A percentile compares a stretch with the other conserved stretches of the same genome.
Evolutionary conservation across 2,329 filamentous ascomycete genomes (phyloP).

Genomic region (Phyllosticta paracitricarpa): DNA sequence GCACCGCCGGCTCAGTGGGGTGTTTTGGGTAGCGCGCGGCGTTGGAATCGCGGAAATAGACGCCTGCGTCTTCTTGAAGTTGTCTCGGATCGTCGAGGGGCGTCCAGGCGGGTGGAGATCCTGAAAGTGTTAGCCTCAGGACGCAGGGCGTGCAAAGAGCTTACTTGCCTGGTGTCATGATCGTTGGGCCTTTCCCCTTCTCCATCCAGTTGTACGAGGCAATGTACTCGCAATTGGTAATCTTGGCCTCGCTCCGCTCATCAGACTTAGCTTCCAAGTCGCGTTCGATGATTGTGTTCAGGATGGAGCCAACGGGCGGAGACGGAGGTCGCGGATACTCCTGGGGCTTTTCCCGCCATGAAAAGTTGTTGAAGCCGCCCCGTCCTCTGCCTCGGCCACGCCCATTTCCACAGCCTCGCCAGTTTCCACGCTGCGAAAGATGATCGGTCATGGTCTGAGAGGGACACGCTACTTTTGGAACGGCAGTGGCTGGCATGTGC

Average conservation of each 20-base stretch:
- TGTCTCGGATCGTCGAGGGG: constrained; percentile 26
- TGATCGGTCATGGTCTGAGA: background rate
- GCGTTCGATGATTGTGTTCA: constrained; percentile 14
- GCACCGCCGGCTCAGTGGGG: constrained; percentile 42
- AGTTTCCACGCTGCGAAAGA: constrained; percentile 13
- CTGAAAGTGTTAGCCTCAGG: constrained; percentile 21
- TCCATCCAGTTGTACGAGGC: constrained; percentile 46
- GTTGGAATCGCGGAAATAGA: constrained; percentile 47
- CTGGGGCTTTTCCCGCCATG: constrained; percentile 1
- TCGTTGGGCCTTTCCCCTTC: constrained; percentile 23
- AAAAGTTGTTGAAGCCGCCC: background rate
- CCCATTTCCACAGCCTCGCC: constrained; percentile 17
- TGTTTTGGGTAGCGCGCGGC: constrained; percentile 40
- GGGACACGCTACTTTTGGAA: background rate
- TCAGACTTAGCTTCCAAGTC: constrained; percentile 5
- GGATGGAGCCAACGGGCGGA: constrained; percentile 22
- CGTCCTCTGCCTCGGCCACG: constrained; percentile 13
- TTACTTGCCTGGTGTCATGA: constrained; percentile 37
- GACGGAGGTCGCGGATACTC: constrained; percentile 1
- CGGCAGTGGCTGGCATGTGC: background rate
- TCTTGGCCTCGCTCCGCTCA: constrained; percentile 15
- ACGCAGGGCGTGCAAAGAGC: no score
- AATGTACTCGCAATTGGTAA: constrained; percentile 33
- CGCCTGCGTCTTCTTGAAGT: constrained; percentile 37
- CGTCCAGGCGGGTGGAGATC: constrained; percentile 43